Evolutionary conservation across 1,284 basidiomycete genomes (phyloP).

Genomic region (Ustilago vetiveriae): DNA sequence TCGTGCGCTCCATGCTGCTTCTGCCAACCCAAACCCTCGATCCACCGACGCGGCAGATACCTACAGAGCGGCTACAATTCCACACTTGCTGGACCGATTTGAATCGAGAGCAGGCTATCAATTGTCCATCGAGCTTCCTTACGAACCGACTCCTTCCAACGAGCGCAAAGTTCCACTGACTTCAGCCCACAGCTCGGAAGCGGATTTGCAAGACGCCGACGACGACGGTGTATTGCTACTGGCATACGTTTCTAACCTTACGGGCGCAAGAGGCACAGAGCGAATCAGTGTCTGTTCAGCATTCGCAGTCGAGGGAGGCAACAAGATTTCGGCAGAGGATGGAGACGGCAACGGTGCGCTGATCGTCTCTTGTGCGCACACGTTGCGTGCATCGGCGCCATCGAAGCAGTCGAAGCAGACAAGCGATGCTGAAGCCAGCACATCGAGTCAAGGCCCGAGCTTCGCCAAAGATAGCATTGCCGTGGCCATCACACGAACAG

Average conservation of each 20-base stretch:
- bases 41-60: conserved; percentile 8
- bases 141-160: conserved; percentile 54
- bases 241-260: conserved; percentile 71
- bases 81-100: conserved; percentile 28
- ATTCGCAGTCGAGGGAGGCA: conserved; percentile 71
- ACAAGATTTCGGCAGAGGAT: conserved; percentile 44
- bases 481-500: conserved; percentile 66
- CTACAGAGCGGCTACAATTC: conserved; percentile 23
- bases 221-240: conserved; percentile 72
- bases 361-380: conserved; percentile 76
- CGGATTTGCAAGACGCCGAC: conserved; percentile 45
- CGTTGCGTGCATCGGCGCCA: conserved; percentile 68
- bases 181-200: conserved; percentile 46
- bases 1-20: conserved; percentile 34
- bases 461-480: conserved; percentile 40
- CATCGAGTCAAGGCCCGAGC: neutral
- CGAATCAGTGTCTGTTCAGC: conserved; percentile 74
- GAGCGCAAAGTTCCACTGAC: conserved; percentile 54
- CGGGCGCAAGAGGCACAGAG: conserved; percentile 68
- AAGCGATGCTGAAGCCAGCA: conserved; percentile 27
- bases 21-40: conserved; percentile 2
- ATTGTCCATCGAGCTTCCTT: conserved; percentile 61
- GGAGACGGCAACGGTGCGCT: conserved; percentile 68
- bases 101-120: conserved; percentile 43
- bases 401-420: conserved; percentile 22